Evolutionary conservation across 768 basidiomycete species (phyloP).

Genomic region (Mycena crocata): DNA sequence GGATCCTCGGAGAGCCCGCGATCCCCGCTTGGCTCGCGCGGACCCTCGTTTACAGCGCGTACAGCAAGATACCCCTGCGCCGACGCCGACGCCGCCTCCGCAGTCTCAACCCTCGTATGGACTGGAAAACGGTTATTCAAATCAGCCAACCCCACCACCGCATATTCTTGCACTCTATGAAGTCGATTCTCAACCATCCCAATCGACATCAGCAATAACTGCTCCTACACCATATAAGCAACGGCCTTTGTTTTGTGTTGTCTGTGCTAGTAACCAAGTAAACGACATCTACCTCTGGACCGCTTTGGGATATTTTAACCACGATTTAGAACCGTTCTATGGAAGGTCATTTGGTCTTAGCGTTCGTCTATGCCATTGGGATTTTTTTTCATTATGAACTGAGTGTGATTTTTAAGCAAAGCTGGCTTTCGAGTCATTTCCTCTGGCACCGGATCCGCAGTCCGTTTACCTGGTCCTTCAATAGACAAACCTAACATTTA

Average conservation of each 20-base stretch:
- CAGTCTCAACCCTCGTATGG: conserved; percentile 29
- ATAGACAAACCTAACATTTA: conserved; percentile 99
- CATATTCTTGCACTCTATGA: conserved; percentile 11
- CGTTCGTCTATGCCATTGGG: conserved; percentile 65
- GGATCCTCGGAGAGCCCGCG: conserved; percentile 86
- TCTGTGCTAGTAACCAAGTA: conserved; percentile 99
- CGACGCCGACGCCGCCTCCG: conserved; percentile 47
- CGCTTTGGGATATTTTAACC: conserved; percentile 24
- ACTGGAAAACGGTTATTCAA: conserved; percentile 25
- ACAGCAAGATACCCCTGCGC: conserved; percentile 53
- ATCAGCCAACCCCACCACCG: conserved; percentile 8
- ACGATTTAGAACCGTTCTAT: conserved; percentile 89
- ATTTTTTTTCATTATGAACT: conserved; percentile 12
- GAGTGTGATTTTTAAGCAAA: conserved; percentile 64
- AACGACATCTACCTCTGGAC: conserved; percentile 41
- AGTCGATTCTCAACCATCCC: conserved; percentile 15
- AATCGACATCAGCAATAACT: conserved; percentile 16
- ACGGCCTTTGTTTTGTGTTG: conserved; percentile 93
- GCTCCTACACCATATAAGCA: conserved; percentile 59
- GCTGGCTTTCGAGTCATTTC: conserved; percentile 93
- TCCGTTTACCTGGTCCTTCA: conserved; percentile 94
- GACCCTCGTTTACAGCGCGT: conserved; percentile 73
- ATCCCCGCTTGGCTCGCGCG: conserved; percentile 80
- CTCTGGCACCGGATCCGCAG: conserved; percentile 96
- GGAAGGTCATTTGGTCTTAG: conserved; percentile 94